Evolutionary conservation across 495 filamentous ascomycete species (phyloP).

Genomic region (Hypoxylon subgilvum): DNA sequence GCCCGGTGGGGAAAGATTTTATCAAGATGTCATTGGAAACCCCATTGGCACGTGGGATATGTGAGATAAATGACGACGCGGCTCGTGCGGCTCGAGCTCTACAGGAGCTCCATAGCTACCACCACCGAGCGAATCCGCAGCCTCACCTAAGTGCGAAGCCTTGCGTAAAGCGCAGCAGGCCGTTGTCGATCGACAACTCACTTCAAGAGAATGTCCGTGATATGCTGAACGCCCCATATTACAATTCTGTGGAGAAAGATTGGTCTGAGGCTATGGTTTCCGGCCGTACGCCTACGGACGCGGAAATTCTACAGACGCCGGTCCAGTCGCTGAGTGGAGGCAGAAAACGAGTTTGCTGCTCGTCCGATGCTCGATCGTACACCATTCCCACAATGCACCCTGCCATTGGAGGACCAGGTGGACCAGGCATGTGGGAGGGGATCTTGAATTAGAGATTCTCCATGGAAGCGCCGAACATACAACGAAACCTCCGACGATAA

Average conservation of each 20-base stretch:
- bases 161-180: constrained; percentile 70
- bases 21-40: constrained; percentile 59
- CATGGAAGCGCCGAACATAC: background rate
- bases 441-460: constrained; percentile 51
- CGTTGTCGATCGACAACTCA: constrained; percentile 67
- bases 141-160: constrained; percentile 28
- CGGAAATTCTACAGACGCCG: constrained; percentile 43
- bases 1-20: constrained; percentile 60
- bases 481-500: constrained; percentile 19
- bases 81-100: constrained; percentile 73
- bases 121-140: constrained; percentile 46
- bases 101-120: constrained; percentile 64
- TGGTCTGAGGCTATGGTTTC: constrained; percentile 50
- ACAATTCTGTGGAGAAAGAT: constrained; percentile 26
- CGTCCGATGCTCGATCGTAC: constrained; percentile 49
- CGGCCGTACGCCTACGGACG: constrained; percentile 23
- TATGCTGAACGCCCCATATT: constrained; percentile 49
- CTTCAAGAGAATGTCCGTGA: constrained; percentile 79
- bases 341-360: constrained; percentile 67
- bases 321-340: constrained; percentile 47
- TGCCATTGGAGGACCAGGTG: constrained; percentile 50
- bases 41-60: constrained; percentile 49
- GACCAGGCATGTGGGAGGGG: constrained; percentile 67
- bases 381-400: constrained; percentile 47
- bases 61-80: constrained; percentile 54